Evolutionary conservation across 2,329 filamentous ascomycete genomes (phyloP).

Genomic region (Calonectria leucothoes): DNA sequence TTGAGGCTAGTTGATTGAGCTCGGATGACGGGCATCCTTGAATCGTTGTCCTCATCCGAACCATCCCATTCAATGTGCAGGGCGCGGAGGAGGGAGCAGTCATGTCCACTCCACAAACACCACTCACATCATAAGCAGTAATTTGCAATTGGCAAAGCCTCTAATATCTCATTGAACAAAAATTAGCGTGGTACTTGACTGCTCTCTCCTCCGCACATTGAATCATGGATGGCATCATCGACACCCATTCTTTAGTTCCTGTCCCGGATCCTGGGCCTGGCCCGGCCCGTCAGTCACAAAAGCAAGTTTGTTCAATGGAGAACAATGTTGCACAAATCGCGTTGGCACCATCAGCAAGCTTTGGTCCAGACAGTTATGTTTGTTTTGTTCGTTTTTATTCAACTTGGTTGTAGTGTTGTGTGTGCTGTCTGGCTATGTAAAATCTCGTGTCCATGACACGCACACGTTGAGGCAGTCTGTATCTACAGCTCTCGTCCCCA

Average conservation of each 20-base stretch:
- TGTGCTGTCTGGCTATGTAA: neutral
- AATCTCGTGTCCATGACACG: conserved; percentile 21
- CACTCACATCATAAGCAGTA: too few species aligned
- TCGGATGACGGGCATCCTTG: neutral
- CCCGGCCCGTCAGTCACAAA: neutral
- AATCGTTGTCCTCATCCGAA: neutral
- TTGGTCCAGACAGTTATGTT: neutral
- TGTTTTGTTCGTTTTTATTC: conserved; percentile 1
- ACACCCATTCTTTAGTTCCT: neutral
- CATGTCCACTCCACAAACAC: too few species aligned
- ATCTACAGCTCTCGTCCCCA: conserved; percentile 31
- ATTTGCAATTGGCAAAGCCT: too few species aligned
- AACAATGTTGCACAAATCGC: neutral
- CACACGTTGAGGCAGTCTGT: conserved; percentile 35
- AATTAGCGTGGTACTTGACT: too few species aligned
- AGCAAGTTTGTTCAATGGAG: neutral
- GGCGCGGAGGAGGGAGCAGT: too few species aligned
- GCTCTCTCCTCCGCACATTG: too few species aligned
- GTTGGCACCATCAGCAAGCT: neutral
- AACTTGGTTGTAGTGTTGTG: conserved; percentile 6
- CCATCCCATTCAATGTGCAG: too few species aligned
- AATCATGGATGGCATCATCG: conserved; percentile 4
- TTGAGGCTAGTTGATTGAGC: neutral
- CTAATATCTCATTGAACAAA: too few species aligned
- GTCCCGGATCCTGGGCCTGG: too few species aligned